Conservation (phyloP, 495 filamentous ascomycete genomes). For the Parathielavia hyrcaniae region DNA sequence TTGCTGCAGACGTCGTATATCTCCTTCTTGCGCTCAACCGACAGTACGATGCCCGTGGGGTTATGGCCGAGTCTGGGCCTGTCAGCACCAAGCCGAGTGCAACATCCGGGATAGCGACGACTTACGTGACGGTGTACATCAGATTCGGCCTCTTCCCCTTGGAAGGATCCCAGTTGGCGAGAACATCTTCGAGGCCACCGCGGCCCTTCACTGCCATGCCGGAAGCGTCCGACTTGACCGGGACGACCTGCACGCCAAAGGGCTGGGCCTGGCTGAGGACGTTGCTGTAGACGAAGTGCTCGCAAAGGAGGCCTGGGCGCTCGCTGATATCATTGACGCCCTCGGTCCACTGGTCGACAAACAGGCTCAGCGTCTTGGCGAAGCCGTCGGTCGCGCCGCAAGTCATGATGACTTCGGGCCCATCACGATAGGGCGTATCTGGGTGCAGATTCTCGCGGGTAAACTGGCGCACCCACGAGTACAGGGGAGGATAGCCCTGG, state of each 20-base stretch:
- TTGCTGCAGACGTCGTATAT: constrained; percentile 74
- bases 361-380: constrained; percentile 62
- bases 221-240: constrained; percentile 67
- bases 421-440: constrained; percentile 67
- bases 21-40: constrained; percentile 62
- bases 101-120: constrained; percentile 12
- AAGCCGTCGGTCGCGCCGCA: constrained; percentile 83
- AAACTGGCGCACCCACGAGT: constrained; percentile 70
- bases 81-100: not conserved
- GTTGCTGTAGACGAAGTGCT: constrained; percentile 73
- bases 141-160: constrained; percentile 72
- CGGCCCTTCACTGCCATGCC: constrained; percentile 64
- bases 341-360: constrained; percentile 67
- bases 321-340: constrained; percentile 58
- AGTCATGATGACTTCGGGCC: constrained; percentile 70
- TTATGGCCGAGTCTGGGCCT: constrained; percentile 75
- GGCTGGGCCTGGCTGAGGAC: constrained; percentile 61
- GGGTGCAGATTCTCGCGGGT: constrained; percentile 69
- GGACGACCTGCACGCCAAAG: constrained; percentile 61
- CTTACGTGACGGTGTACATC: constrained; percentile 87
- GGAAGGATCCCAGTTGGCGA: constrained; percentile 71
- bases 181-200: constrained; percentile 68
- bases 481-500: constrained; percentile 68
- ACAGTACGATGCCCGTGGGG: constrained; percentile 70
- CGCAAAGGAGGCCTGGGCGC: constrained; percentile 65